phyloP scores from a whole-genome alignment of 164 flowering plant species.

The Buxus sempervirens region DNA sequence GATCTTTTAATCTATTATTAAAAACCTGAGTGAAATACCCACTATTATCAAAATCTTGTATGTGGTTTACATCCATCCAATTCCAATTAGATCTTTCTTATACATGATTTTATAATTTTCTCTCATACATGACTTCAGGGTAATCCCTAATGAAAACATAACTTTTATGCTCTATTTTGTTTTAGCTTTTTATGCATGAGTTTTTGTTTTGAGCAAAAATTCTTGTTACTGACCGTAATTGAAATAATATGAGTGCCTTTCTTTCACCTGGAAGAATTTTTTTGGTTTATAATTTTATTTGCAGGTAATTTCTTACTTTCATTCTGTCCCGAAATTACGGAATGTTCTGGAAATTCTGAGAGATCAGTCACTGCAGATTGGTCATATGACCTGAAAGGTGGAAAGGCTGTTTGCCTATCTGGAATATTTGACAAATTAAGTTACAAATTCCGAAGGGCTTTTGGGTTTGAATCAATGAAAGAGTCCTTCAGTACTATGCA shows the following conservation, averaged over 20 bases:
- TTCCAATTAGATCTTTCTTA: no score
- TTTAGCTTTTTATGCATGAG: not conserved
- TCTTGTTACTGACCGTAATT: not conserved
- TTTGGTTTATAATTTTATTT: slow-evolving; percentile 6
- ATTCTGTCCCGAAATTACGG: slow-evolving; percentile 61
- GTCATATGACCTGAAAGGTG: slow-evolving; percentile 88
- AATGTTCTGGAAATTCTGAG: slow-evolving; percentile 21
- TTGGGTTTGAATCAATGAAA: slow-evolving; percentile 46
- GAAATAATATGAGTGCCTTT: not conserved
- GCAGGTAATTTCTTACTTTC: slow-evolving; percentile 90
- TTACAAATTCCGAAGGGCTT: slow-evolving; percentile 66
- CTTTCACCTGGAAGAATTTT: slow-evolving; percentile 3
- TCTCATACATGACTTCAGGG: no score
- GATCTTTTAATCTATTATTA: no score
- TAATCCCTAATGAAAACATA: not conserved
- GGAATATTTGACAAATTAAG: slow-evolving; percentile 78
- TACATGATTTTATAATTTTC: no score
- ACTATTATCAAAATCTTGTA: no score
- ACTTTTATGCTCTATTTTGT: not conserved
- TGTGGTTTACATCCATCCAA: no score
- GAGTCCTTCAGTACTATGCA: slow-evolving; percentile 59
- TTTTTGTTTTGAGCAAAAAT: not conserved
- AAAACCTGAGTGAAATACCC: no score
- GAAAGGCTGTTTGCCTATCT: slow-evolving; percentile 74
- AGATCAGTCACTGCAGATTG: slow-evolving; percentile 51